Evolutionary conservation across 345 rosid species (phyloP).

Genomic region (Lumnitzera racemosa): DNA sequence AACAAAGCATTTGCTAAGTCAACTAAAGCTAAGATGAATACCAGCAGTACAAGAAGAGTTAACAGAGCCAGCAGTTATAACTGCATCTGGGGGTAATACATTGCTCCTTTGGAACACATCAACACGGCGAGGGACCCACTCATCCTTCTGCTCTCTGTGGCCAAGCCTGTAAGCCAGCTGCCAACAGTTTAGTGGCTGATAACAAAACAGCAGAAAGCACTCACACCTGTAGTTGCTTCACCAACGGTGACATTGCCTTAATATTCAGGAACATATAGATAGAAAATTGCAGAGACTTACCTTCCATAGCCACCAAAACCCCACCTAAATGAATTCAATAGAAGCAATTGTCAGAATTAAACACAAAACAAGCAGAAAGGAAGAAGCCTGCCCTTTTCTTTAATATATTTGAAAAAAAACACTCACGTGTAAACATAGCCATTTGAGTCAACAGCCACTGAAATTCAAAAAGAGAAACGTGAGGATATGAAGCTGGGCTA

Average conservation of each 20-base stretch:
- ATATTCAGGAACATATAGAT: not conserved
- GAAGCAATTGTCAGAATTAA: conserved; percentile 12
- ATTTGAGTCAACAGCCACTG: conserved; percentile 88
- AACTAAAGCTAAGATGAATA: conserved; percentile 10
- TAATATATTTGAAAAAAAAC: not conserved
- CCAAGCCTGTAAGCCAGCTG: conserved; percentile 62
- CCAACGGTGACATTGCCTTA: too few species aligned
- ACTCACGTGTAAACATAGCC: conserved; percentile 97
- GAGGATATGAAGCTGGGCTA: not conserved
- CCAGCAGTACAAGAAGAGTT: conserved; percentile 98
- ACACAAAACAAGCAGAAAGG: conserved; percentile 3
- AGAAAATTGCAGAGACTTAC: conserved; percentile 30
- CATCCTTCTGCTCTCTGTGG: conserved; percentile 98
- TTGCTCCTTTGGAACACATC: conserved; percentile 70
- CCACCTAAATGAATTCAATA: conserved; percentile 57
- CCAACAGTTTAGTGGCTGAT: conserved; percentile 1
- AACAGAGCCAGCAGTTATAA: conserved; percentile 76
- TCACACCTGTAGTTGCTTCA: too few species aligned
- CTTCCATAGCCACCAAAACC: conserved; percentile 99
- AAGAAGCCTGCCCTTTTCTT: not conserved
- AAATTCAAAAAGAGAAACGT: conserved; percentile 13
- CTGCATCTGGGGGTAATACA: conserved; percentile 67
- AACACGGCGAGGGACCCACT: conserved; percentile 90
- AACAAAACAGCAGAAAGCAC: not conserved
- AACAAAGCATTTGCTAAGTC: too few species aligned